A percentile compares a stretch with the other conserved stretches of the same genome.
phyloP scores from a whole-genome alignment of 257 asterid species.

The Penstemon davidsonii region DNA sequence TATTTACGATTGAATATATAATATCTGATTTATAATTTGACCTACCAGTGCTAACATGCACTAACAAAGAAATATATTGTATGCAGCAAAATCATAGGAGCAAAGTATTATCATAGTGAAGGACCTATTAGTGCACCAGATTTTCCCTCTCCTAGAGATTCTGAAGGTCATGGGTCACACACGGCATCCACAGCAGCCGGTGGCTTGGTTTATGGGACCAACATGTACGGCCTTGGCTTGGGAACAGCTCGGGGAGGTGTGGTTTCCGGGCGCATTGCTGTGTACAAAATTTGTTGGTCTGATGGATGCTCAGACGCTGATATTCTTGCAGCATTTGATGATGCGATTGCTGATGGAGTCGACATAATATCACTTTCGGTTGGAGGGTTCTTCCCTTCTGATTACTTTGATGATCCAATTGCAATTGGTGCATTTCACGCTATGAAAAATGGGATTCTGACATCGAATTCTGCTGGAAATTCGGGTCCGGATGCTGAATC shows the following conservation, averaged over 20 bases:
- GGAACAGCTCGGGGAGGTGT: slow-evolving; percentile 68
- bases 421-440: slow-evolving; percentile 57
- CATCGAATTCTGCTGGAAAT: slow-evolving; percentile 50
- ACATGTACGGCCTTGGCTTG: slow-evolving; percentile 36
- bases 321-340: slow-evolving; percentile 51
- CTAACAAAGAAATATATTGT: neutral
- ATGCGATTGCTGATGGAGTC: slow-evolving; percentile 52
- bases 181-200: slow-evolving; percentile 65
- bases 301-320: slow-evolving; percentile 50
- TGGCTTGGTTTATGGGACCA: slow-evolving; percentile 38
- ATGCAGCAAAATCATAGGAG: slow-evolving; percentile 67
- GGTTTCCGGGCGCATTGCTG: slow-evolving; percentile 59
- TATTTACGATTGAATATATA: too few relatives aligned
- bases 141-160: slow-evolving; percentile 54
- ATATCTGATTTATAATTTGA: too few relatives aligned
- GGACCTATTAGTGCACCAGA: slow-evolving; percentile 31
- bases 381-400: slow-evolving; percentile 33
- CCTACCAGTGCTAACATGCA: too few relatives aligned
- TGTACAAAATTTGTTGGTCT: slow-evolving; percentile 59
- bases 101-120: slow-evolving; percentile 44
- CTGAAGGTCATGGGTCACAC: slow-evolving; percentile 64
- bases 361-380: slow-evolving; percentile 44
- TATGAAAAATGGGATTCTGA: slow-evolving; percentile 48
- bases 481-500: slow-evolving; percentile 32
- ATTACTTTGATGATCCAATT: slow-evolving; percentile 43